Base-by-base conservation (phyloP, 768 basidiomycete species). In the Trametes cinnabarina region DNA sequence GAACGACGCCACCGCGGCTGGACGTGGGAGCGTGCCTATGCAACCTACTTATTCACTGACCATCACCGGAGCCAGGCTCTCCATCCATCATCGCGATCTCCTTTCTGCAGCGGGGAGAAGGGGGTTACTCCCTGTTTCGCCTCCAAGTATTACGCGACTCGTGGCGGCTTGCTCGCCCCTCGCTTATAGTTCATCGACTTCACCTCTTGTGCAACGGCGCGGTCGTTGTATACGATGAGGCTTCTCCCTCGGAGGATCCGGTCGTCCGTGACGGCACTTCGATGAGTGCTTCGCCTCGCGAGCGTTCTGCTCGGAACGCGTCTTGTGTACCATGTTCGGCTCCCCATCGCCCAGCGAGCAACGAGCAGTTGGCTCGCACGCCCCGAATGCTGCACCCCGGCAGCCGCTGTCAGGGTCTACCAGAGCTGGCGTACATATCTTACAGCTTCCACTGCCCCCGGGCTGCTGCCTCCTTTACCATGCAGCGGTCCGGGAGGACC, bases 351-450 rank as follows among this genome's bases (percentile, higher is more conserved):
- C 14, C 51, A 53, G 35, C 12, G 15, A 59, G 25, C 51, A 53
- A 41, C 12, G 15, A 59, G 42, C 35, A 51, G 19, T 40, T 44
- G 14, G n/a, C 43, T 19, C 30, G 43, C 49, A 10, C 9, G n/a
- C 49, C 26, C 28, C 32, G 25, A 47, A 30, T 30, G 58, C 58
- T 48, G 51, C 22, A 19, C 51, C 20, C 51, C 58, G 58, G 58
- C 58, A 39, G 51, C 58, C 51, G 58, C 51, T 59, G 58, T 53
- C 58, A 53, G 10, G 7, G 4, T n/a, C n/a, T n/a, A n/a, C n/a
- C 26, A 22, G 34, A 47, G 25, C 51, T 47, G 20, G 37, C 28
- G 46, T 47, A 17, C 34, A 19, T 55, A 22, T 43, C 32, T 28
- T 35, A 25, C 35, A 25, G n/a, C 58, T 41, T 32, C 51, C 39